Evolutionary conservation across 108 stramenopile species (phyloP).

Genomic region (Cyclotella distinguenda): DNA sequence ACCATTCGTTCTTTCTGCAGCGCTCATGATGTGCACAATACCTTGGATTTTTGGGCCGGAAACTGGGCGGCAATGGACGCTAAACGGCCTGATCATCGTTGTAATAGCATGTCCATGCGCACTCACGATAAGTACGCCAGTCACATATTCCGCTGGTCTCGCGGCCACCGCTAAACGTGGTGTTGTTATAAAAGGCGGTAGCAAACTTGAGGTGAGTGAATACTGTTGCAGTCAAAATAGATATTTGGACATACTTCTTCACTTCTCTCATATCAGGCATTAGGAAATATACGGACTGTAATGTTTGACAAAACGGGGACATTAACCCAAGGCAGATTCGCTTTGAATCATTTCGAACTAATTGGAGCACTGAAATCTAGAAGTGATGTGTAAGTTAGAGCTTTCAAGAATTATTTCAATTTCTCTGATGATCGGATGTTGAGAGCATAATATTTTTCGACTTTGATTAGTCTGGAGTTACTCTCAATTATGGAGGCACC

Average conservation of each 20-base stretch:
- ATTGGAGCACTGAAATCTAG: constrained; percentile 48
- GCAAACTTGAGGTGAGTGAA: constrained; percentile 59
- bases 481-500: constrained; percentile 81
- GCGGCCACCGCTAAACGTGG: constrained; percentile 85
- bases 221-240: not conserved
- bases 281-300: constrained; percentile 70
- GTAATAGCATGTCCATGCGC: constrained; percentile 95
- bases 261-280: constrained; percentile 21
- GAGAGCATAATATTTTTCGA: not conserved
- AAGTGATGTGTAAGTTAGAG: constrained; percentile 43
- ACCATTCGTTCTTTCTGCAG: constrained; percentile 73
- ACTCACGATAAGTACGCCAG: constrained; percentile 89
- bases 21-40: constrained; percentile 73
- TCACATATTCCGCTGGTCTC: constrained; percentile 86
- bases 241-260: constrained; percentile 2
- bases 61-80: constrained; percentile 65
- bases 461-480: constrained; percentile 43
- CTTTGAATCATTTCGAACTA: constrained; percentile 57
- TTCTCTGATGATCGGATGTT: not conserved
- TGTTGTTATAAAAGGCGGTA: constrained; percentile 86
- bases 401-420: not conserved
- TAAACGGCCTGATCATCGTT: constrained; percentile 83
- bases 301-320: constrained; percentile 92
- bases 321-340: constrained; percentile 77
- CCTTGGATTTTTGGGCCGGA: constrained; percentile 77